Conservation (phyloP, 2,329 filamentous ascomycete species). For the Leptographium radiaticola region DNA sequence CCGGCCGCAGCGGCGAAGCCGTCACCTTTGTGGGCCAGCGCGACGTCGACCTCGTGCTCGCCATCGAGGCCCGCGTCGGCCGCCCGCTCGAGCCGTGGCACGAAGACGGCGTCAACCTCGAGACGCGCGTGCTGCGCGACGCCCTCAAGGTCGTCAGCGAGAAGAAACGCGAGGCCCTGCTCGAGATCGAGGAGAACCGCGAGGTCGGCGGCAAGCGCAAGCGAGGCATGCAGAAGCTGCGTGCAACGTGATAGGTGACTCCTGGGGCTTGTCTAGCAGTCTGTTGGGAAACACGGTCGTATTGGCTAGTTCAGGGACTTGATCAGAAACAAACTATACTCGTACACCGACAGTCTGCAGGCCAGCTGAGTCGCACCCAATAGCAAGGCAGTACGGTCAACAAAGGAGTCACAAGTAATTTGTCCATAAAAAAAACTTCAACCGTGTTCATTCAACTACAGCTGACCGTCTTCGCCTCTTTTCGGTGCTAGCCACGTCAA, state of each 20-base stretch:
- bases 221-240: conserved; percentile 43
- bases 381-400: too few species aligned
- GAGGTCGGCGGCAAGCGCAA: conserved; percentile 82
- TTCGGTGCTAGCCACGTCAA: neutral
- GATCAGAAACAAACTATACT: too few species aligned
- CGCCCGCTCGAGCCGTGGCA: conserved; percentile 69
- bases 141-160: conserved; percentile 83
- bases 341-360: too few species aligned
- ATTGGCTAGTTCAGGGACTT: too few species aligned
- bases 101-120: conserved; percentile 89
- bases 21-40: conserved; percentile 86
- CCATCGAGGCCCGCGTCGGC: conserved; percentile 76
- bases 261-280: too few species aligned
- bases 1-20: conserved; percentile 68
- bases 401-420: too few species aligned
- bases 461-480: neutral
- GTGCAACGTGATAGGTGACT: neutral
- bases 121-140: conserved; percentile 74
- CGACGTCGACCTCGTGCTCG: conserved; percentile 80
- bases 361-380: too few species aligned
- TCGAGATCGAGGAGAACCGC: conserved; percentile 84
- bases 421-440: too few species aligned
- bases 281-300: too few species aligned
- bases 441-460: too few species aligned
- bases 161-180: conserved; percentile 82